These are phyloP conservation scores for Casuarina equisetifolia DNA, from an alignment of 306 rosid species.

Conservation along the genomic window DNA sequence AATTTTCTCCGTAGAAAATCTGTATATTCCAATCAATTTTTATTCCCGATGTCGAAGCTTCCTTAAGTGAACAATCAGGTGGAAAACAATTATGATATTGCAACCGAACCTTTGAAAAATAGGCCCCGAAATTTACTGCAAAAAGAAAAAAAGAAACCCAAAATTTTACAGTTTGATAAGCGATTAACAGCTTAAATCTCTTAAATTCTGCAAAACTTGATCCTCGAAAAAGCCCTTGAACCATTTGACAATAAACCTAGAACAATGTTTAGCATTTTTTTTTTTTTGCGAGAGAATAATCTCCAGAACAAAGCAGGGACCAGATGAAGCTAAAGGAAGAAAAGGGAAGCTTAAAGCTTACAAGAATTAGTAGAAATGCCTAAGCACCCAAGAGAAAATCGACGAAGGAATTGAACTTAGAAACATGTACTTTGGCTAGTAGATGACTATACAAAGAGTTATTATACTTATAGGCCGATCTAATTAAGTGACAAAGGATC, in stretches of 20 bases:
- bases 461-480: no score
- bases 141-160: no score
- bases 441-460: no score
- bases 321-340: neutral
- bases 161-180: no score
- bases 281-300: neutral
- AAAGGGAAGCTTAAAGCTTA: conserved; percentile 21
- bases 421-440: no score
- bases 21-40: neutral
- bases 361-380: conserved; percentile 61
- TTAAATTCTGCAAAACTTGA: neutral
- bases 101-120: neutral
- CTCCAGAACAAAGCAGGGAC: neutral
- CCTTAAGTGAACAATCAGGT: neutral
- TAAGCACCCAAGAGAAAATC: conserved; percentile 24
- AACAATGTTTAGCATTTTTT: neutral
- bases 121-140: neutral
- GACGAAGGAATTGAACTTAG: no score
- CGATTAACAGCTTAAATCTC: neutral
- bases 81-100: neutral
- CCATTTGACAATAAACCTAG: neutral
- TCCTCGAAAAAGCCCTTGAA: neutral
- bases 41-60: neutral
- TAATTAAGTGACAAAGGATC: no score
- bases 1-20: neutral